A percentile compares a stretch with the other conserved stretches of the same genome.
phyloP scores from a whole-genome alignment of 345 rosid genomes.

The Turnera subulata region DNA sequence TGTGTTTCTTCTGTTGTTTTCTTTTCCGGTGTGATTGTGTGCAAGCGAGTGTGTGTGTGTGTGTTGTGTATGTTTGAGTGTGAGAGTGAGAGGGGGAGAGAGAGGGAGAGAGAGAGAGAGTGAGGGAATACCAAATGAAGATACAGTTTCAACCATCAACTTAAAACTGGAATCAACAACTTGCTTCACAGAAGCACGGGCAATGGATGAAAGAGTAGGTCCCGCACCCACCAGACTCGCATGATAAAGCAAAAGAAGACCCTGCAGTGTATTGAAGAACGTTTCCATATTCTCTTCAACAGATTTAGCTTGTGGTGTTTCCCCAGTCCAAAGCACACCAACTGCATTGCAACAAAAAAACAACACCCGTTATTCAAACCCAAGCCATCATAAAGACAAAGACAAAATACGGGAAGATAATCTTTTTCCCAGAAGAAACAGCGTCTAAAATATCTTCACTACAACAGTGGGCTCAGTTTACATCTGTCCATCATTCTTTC shows the following conservation, averaged over 20 bases:
- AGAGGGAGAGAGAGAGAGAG: not conserved
- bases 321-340: slow-evolving; percentile 92
- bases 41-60: not conserved
- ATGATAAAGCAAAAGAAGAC: slow-evolving; percentile 69
- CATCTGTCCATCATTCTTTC: not conserved
- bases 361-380: not conserved
- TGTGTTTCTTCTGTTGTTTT: too few relatives aligned
- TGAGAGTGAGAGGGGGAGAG: not conserved
- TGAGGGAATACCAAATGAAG: slow-evolving; percentile 47
- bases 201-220: slow-evolving; percentile 64
- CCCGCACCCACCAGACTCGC: slow-evolving; percentile 85
- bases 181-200: slow-evolving; percentile 57
- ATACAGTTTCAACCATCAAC: slow-evolving; percentile 67
- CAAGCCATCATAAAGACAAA: not conserved
- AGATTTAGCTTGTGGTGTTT: slow-evolving; percentile 57
- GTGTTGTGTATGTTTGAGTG: not conserved
- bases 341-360: slow-evolving; percentile 31
- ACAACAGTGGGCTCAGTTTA: not conserved
- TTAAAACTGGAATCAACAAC: slow-evolving; percentile 82
- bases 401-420: not conserved
- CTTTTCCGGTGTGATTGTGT: too few relatives aligned
- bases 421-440: not conserved
- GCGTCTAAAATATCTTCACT: not conserved
- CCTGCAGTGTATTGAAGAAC: slow-evolving; percentile 73
- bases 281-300: slow-evolving; percentile 64